Percentiles rank a stretch among this genome's conserved stretches.
Evolutionary conservation across 2,329 filamentous ascomycete genomes (phyloP).

Genomic region (Colletotrichum filicis): DNA sequence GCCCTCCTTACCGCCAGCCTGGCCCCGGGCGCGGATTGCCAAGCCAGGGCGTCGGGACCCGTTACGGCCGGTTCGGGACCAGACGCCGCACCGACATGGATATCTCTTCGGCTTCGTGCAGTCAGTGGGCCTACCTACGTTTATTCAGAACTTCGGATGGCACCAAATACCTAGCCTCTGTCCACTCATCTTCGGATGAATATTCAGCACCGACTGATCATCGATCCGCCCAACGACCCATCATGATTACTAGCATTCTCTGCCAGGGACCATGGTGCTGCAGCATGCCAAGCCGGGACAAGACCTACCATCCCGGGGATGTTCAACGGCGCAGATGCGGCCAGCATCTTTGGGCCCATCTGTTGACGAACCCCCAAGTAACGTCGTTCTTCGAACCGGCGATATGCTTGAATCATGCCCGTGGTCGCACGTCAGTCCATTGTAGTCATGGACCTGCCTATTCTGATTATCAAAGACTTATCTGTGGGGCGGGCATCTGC

Average conservation of each 20-base stretch:
- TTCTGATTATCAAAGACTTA: neutral
- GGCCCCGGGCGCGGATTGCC: neutral
- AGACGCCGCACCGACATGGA: neutral
- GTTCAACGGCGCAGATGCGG: neutral
- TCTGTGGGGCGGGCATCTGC: neutral
- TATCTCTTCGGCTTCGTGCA: neutral
- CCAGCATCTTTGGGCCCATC: neutral
- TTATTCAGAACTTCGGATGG: neutral
- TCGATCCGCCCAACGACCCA: neutral
- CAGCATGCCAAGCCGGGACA: neutral
- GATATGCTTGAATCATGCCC: neutral
- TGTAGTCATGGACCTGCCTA: neutral
- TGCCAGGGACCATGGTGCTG: neutral
- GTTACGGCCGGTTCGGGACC: slow-evolving; percentile 5
- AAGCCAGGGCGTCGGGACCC: slow-evolving; percentile 5
- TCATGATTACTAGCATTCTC: neutral
- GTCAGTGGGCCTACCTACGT: neutral
- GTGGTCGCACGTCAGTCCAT: no score
- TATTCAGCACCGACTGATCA: neutral
- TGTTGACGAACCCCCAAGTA: neutral
- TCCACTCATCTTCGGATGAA: neutral
- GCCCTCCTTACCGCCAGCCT: neutral
- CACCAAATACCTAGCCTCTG: neutral
- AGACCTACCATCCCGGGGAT: neutral
- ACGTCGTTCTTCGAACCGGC: neutral